Evolutionary conservation across 352 stramenopile species (phyloP), one percentile per base, ranked within the genome.

Genomic region (Phytophthora sansomeana): DNA sequence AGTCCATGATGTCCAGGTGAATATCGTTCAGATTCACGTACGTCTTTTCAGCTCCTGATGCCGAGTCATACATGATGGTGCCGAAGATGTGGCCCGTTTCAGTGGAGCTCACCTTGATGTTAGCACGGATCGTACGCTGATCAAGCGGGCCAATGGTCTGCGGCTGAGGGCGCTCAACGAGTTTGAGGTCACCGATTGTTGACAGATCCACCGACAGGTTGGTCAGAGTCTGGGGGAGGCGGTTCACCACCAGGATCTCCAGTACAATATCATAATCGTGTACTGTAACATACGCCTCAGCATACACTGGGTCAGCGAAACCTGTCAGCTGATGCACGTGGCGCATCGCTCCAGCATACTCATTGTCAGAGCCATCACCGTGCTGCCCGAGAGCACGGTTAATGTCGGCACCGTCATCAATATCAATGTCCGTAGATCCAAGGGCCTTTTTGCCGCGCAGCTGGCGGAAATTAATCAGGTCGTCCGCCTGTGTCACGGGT

Each of bases 91-190:
- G 97, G 14, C 98, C 98, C 17, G 97, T 99, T 80, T 99, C 98
- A n/a, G 98, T 99, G 51, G 95, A 99, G 49, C 96, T 99, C n/a
- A 99, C 98, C 88, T 99, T 99, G 80, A 99, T 99, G 72, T 98
- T 99, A 24, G 97, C 96, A 43, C 95, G 90, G 63, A 99, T 98
- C 19, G 91, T 98, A 52, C 94, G 93, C 80, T 98, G 92, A 78
- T 99, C 97, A 26, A 99, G 78, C 5, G 98, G 98, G 0, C 97
- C 98, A 70, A 99, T 98, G 35, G 97, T 99, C 78, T 99, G 90
- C 50, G 89, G 92, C 70, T 97, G 91, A 63, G 98, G 98, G 41
- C 98, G 88, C 81, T 99, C 98, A 14, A 99, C 97, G 68, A 99
- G 97, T 84, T 99, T 99, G 68, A 99, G 93, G 70, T 99, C 98